Base-by-base conservation (phyloP, 371 early-diverging fungal genomes). In the Syncephalastrum contaminatum region DNA sequence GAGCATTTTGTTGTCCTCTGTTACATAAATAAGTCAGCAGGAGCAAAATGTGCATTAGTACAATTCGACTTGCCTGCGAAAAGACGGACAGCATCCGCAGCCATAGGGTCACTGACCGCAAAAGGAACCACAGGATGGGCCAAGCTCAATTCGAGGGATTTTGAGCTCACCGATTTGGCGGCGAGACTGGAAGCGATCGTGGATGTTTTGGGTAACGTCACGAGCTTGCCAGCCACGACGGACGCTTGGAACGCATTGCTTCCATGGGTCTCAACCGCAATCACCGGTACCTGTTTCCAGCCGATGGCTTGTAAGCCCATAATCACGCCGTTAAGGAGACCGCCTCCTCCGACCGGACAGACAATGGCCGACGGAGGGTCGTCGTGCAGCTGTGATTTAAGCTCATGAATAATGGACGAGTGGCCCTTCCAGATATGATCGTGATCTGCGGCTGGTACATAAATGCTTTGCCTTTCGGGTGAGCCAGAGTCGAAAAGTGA, bases 211-310 rank as follows among this genome's bases (percentile, higher is more conserved):
- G 74, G 69, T 7, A 86, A 52, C 1, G 76, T 72, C 1, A 83
- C 73, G 25, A 83, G 51, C 47, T 80, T 75, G 13, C 83, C 89
- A 16, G 77, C 77, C 24, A 85, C 73, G 13, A 88, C 82, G 1
- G 87, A 72, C 18, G 82, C 77, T 47, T 88, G 87, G 54, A 89
- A 87, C 5, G 85, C 81, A 59, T 85, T 85, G 48, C 86, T 85
- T 24, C 88, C 88, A 66, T 85, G 83, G 0, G 89, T 89, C 53
- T 89, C 89, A 5, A 86, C 86, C 1, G 89, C 88, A 62, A 89
- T 81, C 6, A 88, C 74, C 14, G 87, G 87, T 0, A 86, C 88
- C 49, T 75, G 60, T 44, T 75, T 72, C 89, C 88, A 88, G 5
- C 73, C 81, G 15, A 74, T 69, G 30, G 70, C 79, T 43, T 83